phyloP scores from a whole-genome alignment of 1,284 basidiomycete species.

The Sporisorium graminicola region DNA sequence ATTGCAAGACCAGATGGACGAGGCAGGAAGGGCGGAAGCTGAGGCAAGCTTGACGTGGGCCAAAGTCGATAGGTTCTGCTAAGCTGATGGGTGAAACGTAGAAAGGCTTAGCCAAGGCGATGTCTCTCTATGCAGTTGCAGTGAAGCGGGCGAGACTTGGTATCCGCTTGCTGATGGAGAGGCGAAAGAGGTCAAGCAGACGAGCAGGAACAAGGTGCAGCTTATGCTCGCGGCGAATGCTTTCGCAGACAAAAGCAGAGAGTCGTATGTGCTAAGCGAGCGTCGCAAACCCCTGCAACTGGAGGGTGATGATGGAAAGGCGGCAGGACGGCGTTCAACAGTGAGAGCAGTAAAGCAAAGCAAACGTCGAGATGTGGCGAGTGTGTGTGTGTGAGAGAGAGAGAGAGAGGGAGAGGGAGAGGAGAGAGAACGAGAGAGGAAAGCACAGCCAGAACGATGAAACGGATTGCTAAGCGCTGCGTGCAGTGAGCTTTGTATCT shows the following conservation, averaged over 20 bases:
- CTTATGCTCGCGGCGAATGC: not conserved
- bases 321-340: no score
- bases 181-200: not conserved
- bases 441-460: not conserved
- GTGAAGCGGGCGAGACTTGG: no score
- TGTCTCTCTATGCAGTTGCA: not conserved
- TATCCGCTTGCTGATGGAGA: not conserved
- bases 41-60: not conserved
- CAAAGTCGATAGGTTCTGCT: not conserved
- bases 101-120: conserved; percentile 9
- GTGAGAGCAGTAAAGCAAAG: not conserved
- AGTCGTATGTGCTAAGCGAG: conserved; percentile 31
- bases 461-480: conserved; percentile 3
- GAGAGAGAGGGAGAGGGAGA: not conserved
- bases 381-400: not conserved
- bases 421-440: not conserved
- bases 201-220: not conserved
- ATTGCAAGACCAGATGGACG: not conserved
- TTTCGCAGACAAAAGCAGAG: not conserved
- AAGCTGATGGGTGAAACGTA: not conserved
- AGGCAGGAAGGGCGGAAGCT: not conserved
- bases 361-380: not conserved
- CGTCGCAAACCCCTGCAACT: not conserved
- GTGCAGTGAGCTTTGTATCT: not conserved
- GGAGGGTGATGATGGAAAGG: not conserved